A percentile compares a stretch with the other conserved stretches of the same genome.
Evolutionary conservation across 345 rosid species (phyloP).

Genomic region (Fremontodendron californicum): DNA sequence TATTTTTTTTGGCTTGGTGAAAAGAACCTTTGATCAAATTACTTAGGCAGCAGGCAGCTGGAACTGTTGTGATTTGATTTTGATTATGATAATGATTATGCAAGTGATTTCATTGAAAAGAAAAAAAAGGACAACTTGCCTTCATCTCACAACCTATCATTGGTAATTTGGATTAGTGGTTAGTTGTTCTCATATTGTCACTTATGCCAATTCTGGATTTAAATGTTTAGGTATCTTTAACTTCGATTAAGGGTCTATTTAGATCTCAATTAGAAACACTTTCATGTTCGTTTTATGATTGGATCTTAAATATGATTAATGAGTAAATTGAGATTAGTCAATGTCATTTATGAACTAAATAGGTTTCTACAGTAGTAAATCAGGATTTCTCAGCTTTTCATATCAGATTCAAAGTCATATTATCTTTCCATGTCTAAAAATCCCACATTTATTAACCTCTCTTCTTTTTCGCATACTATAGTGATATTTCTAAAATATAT

Average conservation of each 20-base stretch:
- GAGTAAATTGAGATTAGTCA: neutral
- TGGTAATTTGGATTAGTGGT: neutral
- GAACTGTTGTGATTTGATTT: conserved; percentile 31
- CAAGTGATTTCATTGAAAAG: conserved; percentile 14
- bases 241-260: neutral
- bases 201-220: neutral
- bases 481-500: no score
- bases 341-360: neutral
- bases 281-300: no score
- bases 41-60: conserved; percentile 24
- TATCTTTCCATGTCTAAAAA: neutral
- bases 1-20: conserved; percentile 11
- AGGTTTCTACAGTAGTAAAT: neutral
- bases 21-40: conserved; percentile 22
- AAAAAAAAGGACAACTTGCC: conserved; percentile 12
- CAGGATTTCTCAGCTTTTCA: neutral
- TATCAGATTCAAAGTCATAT: neutral
- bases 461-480: no score
- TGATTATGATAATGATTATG: conserved; percentile 22
- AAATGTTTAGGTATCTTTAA: neutral
- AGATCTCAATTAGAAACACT: no score
- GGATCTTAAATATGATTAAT: neutral
- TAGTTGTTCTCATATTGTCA: neutral
- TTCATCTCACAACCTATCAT: neutral
- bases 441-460: no score